A percentile compares a stretch with the other conserved stretches of the same genome.
These are phyloP conservation scores for Lipomyces yarrowii DNA, from an alignment of 1,139 yeast genomes.

Conservation along the genomic window DNA sequence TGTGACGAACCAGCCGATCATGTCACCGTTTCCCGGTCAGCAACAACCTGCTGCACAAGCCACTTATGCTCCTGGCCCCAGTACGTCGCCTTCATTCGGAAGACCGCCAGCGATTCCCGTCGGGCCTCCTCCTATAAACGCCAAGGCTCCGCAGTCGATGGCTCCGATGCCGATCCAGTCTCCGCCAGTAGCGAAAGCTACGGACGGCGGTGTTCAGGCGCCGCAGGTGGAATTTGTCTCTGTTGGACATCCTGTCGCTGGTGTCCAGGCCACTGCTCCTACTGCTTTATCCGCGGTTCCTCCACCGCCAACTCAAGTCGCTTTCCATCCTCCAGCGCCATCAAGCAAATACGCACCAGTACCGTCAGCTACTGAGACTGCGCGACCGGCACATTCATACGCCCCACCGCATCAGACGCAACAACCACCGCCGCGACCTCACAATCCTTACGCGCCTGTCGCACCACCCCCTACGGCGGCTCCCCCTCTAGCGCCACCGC, in stretches of 20 bases:
- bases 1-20: conserved; percentile 45
- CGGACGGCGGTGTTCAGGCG: conserved; percentile 11
- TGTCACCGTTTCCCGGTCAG: conserved; percentile 41
- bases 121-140: conserved; percentile 35
- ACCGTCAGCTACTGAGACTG: conserved; percentile 26
- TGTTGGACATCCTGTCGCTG: conserved; percentile 20
- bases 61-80: conserved; percentile 37
- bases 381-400: conserved; percentile 26
- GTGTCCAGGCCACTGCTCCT: conserved; percentile 29
- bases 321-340: conserved; percentile 32
- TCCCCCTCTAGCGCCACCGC: conserved; percentile 4
- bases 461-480: not conserved
- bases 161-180: conserved; percentile 32
- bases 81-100: conserved; percentile 35
- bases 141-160: conserved; percentile 34
- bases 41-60: conserved; percentile 33
- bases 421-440: conserved; percentile 30
- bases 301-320: conserved; percentile 34
- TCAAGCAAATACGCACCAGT: conserved; percentile 34
- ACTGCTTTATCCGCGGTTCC: conserved; percentile 22
- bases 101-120: conserved; percentile 27
- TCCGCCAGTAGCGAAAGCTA: conserved; percentile 22
- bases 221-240: conserved; percentile 30
- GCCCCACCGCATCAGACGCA: conserved; percentile 29
- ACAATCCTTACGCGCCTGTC: conserved; percentile 34